These are phyloP conservation scores for Trichoderma oligosporum DNA, from an alignment of 2,329 filamentous ascomycete species.

Conservation along the genomic window DNA sequence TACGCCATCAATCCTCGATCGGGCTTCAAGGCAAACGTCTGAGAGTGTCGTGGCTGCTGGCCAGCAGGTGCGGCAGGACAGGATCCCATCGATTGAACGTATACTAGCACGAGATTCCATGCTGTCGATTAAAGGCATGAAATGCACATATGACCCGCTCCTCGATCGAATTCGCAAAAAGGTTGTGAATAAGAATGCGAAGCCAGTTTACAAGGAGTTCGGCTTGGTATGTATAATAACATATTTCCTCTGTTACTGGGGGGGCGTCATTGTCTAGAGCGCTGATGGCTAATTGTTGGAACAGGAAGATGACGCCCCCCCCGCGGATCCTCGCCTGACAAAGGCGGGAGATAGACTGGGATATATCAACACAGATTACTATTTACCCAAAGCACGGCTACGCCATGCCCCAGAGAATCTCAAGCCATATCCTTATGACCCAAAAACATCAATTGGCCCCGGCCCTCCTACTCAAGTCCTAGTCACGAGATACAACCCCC, in stretches of 20 bases:
- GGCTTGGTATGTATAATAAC: conserved; percentile 60
- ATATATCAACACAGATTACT: conserved; percentile 67
- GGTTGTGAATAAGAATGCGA: conserved; percentile 53
- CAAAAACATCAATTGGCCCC: conserved; percentile 78
- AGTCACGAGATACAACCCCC: conserved; percentile 91
- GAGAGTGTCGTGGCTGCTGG: conserved; percentile 29
- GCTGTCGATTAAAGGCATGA: conserved; percentile 52
- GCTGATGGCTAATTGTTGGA: conserved; percentile 58
- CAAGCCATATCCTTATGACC: conserved; percentile 76
- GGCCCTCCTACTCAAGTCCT: conserved; percentile 88
- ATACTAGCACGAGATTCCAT: conserved; percentile 55
- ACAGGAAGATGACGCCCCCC: conserved; percentile 74
- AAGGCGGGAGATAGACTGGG: conserved; percentile 58
- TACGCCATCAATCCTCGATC: conserved; percentile 47
- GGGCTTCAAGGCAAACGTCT: conserved; percentile 27
- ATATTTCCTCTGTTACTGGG: conserved; percentile 37
- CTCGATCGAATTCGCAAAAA: conserved; percentile 49
- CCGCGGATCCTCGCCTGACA: conserved; percentile 77
- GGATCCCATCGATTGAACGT: conserved; percentile 38
- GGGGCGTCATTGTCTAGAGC: conserved; percentile 58
- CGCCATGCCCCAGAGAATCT: conserved; percentile 74
- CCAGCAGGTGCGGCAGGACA: conserved; percentile 34
- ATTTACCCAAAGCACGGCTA: conserved; percentile 66
- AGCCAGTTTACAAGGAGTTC: conserved; percentile 61
- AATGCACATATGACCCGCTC: conserved; percentile 59